phyloP scores from a whole-genome alignment of 208 protist genomes.

The Trypanosoma melophagium region DNA sequence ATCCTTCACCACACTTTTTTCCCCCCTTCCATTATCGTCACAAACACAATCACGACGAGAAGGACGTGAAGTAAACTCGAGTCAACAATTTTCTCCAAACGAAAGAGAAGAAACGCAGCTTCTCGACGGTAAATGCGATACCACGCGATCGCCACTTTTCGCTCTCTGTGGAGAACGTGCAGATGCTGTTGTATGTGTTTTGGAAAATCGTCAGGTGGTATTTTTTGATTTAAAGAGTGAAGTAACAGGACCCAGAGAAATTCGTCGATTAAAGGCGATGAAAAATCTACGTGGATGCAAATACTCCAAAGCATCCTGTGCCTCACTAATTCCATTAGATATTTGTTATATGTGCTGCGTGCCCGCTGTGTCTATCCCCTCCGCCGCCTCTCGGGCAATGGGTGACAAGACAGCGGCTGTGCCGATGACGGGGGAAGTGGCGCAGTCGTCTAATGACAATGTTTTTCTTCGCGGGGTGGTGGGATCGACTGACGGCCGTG shows the following conservation, averaged over 20 bases:
- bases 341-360: conserved; percentile 52
- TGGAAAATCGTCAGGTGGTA: conserved; percentile 46
- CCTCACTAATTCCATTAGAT: conserved; percentile 57
- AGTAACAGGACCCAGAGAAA: conserved; percentile 36
- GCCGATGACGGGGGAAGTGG: background rate
- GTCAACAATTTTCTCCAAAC: too few species aligned
- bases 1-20: conserved; percentile 30
- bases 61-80: too few species aligned
- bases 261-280: conserved; percentile 41
- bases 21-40: background rate
- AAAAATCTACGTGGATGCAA: background rate
- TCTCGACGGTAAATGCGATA: background rate
- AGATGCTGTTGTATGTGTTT: conserved; percentile 49
- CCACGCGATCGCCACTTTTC: conserved; percentile 34
- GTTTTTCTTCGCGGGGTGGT: conserved; percentile 73
- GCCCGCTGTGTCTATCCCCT: background rate
- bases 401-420: background rate
- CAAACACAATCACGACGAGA: too few species aligned
- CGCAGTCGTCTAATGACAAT: background rate
- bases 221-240: conserved; percentile 48
- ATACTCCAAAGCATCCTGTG: conserved; percentile 38
- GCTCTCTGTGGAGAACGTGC: conserved; percentile 42
- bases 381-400: background rate
- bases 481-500: conserved; percentile 68
- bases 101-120: background rate